Base-by-base conservation (phyloP, 202 grass and related monocot genomes). In the Cymbopogon flexuosus region DNA sequence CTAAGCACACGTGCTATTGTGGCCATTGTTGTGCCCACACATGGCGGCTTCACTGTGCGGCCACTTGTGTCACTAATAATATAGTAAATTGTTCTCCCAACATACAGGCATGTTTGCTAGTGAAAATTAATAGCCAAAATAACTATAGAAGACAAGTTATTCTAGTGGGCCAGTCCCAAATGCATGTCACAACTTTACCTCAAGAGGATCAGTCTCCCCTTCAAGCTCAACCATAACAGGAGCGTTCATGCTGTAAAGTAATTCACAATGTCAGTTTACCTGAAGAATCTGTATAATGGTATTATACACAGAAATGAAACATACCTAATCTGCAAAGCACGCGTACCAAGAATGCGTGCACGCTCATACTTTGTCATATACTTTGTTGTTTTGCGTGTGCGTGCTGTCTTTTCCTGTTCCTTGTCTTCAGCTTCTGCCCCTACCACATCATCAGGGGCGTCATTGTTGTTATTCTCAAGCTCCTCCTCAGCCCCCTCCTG, bases 201-300 rank as follows among this genome's bases (percentile, higher is more conserved):
- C 93, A 37, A 92, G 79, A 24, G 93, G 93, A 84, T 96, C 90
- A 69, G 90, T 96, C 77, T 96, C 93, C 4, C 93, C 93, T 75
- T 92, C 93, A 76, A 92, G 90, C 81, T 96, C 93, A 5, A 96
- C 87, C 93, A 96, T 96, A 72, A 96, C 93, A 40, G 93, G 93
- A 70, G 93, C 93, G 65, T 92, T 96, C 90, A 92, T 96, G 77
- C 87, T 96, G 62, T 73, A 56, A 34, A 85, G 80, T 31, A 82
- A 65, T 15, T 75, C 61, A 23, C 39, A 57, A 31, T 27, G 14
- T 65, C 10, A 80, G 40, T 56, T 21, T 6, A 62, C 24, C 33
- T 3, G 9, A 75, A 31, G 21, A 24, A 40, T 29, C 68, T 22
- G 75, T 30, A 24, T 21, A 81, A 10, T 64, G 5, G 34, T 8